These are phyloP conservation scores for Dothistroma septosporum DNA, from an alignment of 2,329 filamentous ascomycete genomes.

Conservation along the genomic window DNA sequence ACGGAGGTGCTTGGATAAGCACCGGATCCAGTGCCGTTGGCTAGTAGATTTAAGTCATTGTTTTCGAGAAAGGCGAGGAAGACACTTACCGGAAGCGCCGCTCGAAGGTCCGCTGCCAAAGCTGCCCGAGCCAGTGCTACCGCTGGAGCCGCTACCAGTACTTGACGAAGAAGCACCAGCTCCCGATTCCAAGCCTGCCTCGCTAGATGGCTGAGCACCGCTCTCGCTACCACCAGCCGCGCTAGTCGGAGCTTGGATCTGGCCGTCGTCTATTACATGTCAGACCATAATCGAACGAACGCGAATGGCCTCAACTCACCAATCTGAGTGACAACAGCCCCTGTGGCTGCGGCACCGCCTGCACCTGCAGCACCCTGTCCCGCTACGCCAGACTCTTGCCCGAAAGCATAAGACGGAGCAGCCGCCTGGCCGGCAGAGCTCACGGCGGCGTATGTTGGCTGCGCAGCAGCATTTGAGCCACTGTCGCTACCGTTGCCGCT, in stretches of 20 bases:
- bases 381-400: too few relatives aligned
- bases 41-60: not conserved
- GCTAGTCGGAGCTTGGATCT: constrained; percentile 5
- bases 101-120: not conserved
- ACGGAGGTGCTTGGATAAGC: constrained; percentile 1
- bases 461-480: not conserved
- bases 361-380: not conserved
- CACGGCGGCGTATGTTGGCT: not conserved
- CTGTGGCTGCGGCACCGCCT: not conserved
- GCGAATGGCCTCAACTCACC: not conserved
- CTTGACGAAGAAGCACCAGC: not conserved
- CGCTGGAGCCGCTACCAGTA: not conserved
- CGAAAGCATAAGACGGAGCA: not conserved
- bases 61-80: not conserved
- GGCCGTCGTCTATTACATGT: constrained; percentile 3
- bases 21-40: constrained; percentile 3
- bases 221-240: not conserved
- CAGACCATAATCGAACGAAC: not conserved
- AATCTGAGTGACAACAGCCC: constrained; percentile 8
- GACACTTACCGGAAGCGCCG: not conserved
- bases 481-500: not conserved
- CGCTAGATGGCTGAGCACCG: not conserved
- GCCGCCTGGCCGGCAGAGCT: not conserved
- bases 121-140: not conserved
- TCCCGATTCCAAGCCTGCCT: not conserved